phyloP scores from a whole-genome alignment of 2,329 filamentous ascomycete genomes.

The Rutstroemia sydowiana region DNA sequence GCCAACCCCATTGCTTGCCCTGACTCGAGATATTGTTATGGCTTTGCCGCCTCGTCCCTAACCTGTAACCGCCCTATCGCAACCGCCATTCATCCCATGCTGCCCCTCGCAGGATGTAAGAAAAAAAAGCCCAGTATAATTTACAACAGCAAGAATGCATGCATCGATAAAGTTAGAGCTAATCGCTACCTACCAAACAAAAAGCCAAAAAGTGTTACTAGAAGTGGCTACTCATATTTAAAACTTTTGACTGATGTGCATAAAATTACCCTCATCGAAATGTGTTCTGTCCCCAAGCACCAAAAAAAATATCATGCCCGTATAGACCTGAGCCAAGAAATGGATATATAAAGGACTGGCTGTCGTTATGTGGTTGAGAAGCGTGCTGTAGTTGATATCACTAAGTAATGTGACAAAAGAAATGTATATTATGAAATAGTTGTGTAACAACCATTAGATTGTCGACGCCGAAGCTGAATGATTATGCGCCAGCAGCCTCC shows the following conservation, averaged over 20 bases:
- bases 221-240: not conserved
- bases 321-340: conserved; percentile 3
- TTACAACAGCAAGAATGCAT: too few species aligned
- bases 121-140: too few species aligned
- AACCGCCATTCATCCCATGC: too few species aligned
- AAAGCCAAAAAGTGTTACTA: not conserved
- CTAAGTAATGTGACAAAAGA: conserved; percentile 3
- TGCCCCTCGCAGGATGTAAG: too few species aligned
- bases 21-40: too few species aligned
- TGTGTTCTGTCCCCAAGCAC: not conserved
- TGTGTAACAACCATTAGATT: not conserved
- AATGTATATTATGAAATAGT: not conserved
- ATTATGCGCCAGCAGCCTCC: conserved; percentile 1
- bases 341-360: conserved; percentile 10
- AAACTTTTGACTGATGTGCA: not conserved
- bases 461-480: not conserved
- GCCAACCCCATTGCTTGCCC: too few species aligned
- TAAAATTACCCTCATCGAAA: not conserved
- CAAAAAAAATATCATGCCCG: conserved; percentile 4
- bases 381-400: not conserved
- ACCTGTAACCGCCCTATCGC: too few species aligned
- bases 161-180: too few species aligned
- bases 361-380: not conserved
- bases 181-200: not conserved
- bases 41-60: too few species aligned